Base-by-base conservation (phyloP, 83 land plant genomes). In the Picea mariana region DNA sequence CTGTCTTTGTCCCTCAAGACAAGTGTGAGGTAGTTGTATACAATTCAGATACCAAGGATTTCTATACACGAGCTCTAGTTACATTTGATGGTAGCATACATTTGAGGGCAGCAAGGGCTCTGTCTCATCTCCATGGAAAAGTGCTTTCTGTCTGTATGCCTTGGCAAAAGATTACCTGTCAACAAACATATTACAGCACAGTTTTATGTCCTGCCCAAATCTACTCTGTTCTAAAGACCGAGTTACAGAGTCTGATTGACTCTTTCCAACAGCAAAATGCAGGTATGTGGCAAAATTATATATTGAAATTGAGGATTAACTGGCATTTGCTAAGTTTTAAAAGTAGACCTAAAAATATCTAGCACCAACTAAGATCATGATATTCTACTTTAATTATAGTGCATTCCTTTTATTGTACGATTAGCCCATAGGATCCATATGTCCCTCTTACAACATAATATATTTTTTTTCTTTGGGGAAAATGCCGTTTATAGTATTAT, bases 61-160 rank as follows among this genome's bases (percentile, higher is more conserved):
- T 52, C 26, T 75, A 38, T 64, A 87, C 86, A 77, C 87, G 78
- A 77, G 98, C 93, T 26, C 23, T 42, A 9, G 89, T 95, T 26
- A 90, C 85, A 20, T 95, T 95, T 87, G 94, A 93, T 89, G 98
- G 93, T 34, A 88, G 89, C 67, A 55, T 90, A 55, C 95, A 91
- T 90, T 84, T 89, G 79, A 90, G 86, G 83, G 98, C 98, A 38
- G 95, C 95, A 62, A 88, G 73, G 84, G 98, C 98, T 64, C 73
- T 95, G 85, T 93, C 92, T 78, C 83, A 87, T 27, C 65, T 95
- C 67, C 83, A 93, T 73, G 98, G 98, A 66, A 88, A 85, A 65
- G 26, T 65, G 21, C 84, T 95, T 62, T 83, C 94, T 67, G 88
- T 89, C 7, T 95, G 91, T 84, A 81, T 72, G 77, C 80, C 94